Percentiles rank a stretch among this genome's conserved stretches.
Conservation (phyloP, 2,329 filamentous ascomycete genomes). For the Ophiostoma novo-ulmi region DNA sequence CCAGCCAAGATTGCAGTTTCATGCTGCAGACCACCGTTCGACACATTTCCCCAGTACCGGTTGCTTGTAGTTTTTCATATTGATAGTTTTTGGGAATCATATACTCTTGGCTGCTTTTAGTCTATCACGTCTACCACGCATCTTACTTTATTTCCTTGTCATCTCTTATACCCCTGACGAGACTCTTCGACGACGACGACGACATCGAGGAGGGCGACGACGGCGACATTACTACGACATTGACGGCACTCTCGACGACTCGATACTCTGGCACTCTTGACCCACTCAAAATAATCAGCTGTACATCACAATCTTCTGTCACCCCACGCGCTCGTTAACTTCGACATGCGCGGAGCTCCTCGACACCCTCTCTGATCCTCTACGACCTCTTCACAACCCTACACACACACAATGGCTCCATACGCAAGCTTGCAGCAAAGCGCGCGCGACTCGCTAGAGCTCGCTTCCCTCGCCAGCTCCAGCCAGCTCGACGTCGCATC, state of each 20-base stretch:
- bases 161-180: constrained; percentile 4
- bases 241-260: background rate
- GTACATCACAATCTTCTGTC: background rate
- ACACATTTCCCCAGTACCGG: background rate
- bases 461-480: constrained; percentile 87
- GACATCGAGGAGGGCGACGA: background rate
- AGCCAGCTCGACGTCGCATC: constrained; percentile 57
- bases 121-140: background rate
- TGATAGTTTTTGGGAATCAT: background rate
- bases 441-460: constrained; percentile 86
- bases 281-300: background rate
- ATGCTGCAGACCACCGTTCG: background rate
- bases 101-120: background rate
- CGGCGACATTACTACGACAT: background rate
- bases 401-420: constrained; percentile 36
- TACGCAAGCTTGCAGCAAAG: constrained; percentile 44
- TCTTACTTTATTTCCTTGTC: background rate
- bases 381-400: background rate
- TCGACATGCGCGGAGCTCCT: constrained; percentile 5
- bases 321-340: background rate
- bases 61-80: background rate
- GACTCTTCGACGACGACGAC: background rate
- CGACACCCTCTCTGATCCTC: background rate
- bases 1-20: constrained; percentile 10
- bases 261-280: background rate